Evolutionary conservation across 2,329 filamentous ascomycete species (phyloP).

Genomic region (Trichoderma simmonsii): DNA sequence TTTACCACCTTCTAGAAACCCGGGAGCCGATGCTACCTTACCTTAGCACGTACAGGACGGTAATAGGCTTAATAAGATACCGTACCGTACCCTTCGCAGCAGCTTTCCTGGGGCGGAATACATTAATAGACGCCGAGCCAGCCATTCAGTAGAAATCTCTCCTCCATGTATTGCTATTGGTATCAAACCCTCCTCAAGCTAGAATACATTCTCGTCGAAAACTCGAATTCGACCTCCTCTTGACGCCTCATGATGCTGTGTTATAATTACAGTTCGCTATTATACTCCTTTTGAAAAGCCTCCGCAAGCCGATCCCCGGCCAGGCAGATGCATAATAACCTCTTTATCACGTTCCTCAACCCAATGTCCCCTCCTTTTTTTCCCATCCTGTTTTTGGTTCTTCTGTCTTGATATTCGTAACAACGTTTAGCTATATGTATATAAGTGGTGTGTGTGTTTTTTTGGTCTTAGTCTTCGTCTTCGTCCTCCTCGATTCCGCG

Average conservation of each 20-base stretch:
- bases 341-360: background rate
- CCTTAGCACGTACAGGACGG: background rate
- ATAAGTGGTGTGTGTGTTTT: background rate
- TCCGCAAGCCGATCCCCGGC: background rate
- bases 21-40: background rate
- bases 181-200: background rate
- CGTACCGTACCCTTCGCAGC: background rate
- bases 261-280: conserved; percentile 15
- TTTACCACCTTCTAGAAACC: background rate
- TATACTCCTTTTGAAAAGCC: background rate
- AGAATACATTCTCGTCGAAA: conserved; percentile 6
- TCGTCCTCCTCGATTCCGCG: conserved; percentile 35
- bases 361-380: background rate
- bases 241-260: conserved; percentile 13
- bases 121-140: background rate
- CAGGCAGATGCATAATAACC: background rate
- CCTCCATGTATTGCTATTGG: background rate
- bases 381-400: background rate
- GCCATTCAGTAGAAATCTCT: background rate
- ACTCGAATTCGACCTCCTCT: background rate
- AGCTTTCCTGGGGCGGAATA: background rate
- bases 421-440: background rate
- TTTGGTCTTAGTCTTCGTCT: conserved; percentile 9
- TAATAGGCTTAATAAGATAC: no score
- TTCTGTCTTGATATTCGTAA: background rate